Percentiles rank a stretch among this genome's conserved stretches.
Evolutionary conservation across 768 basidiomycete genomes (phyloP).

Genomic region (Trametes maxima): DNA sequence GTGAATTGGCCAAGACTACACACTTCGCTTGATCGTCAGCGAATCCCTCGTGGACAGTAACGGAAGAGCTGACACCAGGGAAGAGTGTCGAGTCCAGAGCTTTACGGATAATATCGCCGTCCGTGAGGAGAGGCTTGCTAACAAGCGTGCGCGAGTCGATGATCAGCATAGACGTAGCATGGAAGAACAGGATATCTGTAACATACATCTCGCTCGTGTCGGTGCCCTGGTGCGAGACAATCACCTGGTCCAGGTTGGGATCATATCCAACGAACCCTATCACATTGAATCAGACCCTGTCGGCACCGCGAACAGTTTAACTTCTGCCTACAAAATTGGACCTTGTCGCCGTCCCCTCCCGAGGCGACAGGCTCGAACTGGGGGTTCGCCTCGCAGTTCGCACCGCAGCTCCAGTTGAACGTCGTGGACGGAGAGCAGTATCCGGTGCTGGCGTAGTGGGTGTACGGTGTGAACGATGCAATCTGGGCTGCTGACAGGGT

Average conservation of each 20-base stretch:
- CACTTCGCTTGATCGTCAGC: conserved; percentile 46
- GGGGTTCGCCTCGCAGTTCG: conserved; percentile 50
- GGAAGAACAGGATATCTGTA: background rate
- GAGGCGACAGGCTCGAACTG: conserved; percentile 49
- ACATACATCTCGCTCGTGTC: conserved; percentile 36
- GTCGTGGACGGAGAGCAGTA: conserved; percentile 35
- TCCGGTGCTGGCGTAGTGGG: conserved; percentile 35
- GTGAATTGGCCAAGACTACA: conserved; percentile 11
- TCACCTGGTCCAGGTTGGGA: conserved; percentile 37
- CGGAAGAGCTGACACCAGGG: conserved; percentile 46
- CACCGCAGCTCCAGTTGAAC: conserved; percentile 34
- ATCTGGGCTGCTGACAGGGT: conserved; percentile 31
- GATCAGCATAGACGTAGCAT: background rate
- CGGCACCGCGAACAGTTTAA: too few relatives aligned
- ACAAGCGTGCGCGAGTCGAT: background rate
- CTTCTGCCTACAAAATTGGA: conserved; percentile 44
- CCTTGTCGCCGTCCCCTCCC: conserved; percentile 46
- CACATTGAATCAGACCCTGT: background rate
- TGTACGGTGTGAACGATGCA: conserved; percentile 33
- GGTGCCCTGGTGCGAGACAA: conserved; percentile 44
- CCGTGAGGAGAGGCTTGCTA: conserved; percentile 43
- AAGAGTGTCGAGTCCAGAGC: conserved; percentile 46
- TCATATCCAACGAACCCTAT: conserved; percentile 60
- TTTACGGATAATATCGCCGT: conserved; percentile 41
- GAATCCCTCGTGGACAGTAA: conserved; percentile 54